These are phyloP conservation scores for Fusarium sp. DNA, from an alignment of 2,329 filamentous ascomycete species.

Conservation along the genomic window DNA sequence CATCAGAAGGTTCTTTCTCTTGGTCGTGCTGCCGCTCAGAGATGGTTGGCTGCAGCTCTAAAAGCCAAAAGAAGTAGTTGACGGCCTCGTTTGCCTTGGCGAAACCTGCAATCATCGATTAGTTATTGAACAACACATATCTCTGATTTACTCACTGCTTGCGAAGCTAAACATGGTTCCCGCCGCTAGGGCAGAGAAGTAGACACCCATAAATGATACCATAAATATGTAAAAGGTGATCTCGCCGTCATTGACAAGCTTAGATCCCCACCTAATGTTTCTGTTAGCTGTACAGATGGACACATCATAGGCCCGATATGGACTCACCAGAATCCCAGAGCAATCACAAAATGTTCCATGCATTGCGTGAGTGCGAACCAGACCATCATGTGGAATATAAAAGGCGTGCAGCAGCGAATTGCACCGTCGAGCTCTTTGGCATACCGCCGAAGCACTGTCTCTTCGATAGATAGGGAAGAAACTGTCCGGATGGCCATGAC, in stretches of 20 bases:
- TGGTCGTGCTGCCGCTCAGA: slow-evolving; percentile 7
- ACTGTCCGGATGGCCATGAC: slow-evolving; percentile 57
- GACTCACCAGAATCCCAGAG: slow-evolving; percentile 57
- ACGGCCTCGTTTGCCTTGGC: slow-evolving; percentile 64
- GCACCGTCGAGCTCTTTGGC: slow-evolving; percentile 49
- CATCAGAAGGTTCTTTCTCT: slow-evolving; percentile 30
- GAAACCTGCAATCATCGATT: slow-evolving; percentile 52
- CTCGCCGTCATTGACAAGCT: slow-evolving; percentile 56
- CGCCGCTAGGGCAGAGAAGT: slow-evolving; percentile 59
- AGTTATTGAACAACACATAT: background rate
- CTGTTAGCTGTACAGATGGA: too few relatives aligned
- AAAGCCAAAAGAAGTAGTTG: slow-evolving; percentile 66
- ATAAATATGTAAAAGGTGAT: slow-evolving; percentile 67
- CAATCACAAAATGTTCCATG: slow-evolving; percentile 55
- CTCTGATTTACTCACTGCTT: slow-evolving; percentile 52
- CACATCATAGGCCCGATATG: too few relatives aligned
- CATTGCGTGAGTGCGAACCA: slow-evolving; percentile 55
- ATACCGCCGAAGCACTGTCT: slow-evolving; percentile 49
- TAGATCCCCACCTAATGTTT: slow-evolving; percentile 51
- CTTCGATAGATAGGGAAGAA: slow-evolving; percentile 58
- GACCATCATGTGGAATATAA: slow-evolving; percentile 51
- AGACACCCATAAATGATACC: slow-evolving; percentile 66
- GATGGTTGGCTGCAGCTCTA: slow-evolving; percentile 19
- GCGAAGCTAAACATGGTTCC: slow-evolving; percentile 61
- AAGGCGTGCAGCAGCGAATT: slow-evolving; percentile 39